These are phyloP conservation scores for Metschnikowia picachoensis DNA, from an alignment of 805 yeast genomes.

Conservation along the genomic window DNA sequence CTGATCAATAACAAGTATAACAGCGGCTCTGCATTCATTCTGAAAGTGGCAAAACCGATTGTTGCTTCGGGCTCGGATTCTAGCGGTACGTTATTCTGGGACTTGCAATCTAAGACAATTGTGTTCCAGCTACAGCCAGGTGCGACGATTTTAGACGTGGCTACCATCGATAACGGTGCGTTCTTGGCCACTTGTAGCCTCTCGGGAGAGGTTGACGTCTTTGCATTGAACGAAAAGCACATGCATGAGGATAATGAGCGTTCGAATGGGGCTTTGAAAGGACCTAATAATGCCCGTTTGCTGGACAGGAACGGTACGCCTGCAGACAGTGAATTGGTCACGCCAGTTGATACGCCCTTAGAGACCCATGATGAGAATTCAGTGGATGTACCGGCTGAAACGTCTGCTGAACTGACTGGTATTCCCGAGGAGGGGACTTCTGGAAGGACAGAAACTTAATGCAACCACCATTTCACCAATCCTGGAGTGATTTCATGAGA, in stretches of 20 bases:
- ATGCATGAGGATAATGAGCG: background rate
- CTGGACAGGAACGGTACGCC: background rate
- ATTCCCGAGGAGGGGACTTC: no score
- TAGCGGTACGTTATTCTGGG: slow-evolving; percentile 59
- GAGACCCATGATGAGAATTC: background rate
- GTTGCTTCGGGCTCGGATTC: slow-evolving; percentile 61
- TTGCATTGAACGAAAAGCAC: slow-evolving; percentile 8
- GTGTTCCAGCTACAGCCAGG: slow-evolving; percentile 24
- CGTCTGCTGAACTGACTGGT: background rate
- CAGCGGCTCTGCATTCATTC: slow-evolving; percentile 51
- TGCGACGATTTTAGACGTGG: slow-evolving; percentile 42
- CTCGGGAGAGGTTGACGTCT: slow-evolving; percentile 13
- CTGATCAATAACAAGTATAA: slow-evolving; percentile 49
- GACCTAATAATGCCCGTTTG: background rate
- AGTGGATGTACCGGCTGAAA: background rate
- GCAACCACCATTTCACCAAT: no score
- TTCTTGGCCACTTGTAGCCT: slow-evolving; percentile 28
- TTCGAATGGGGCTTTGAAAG: background rate
- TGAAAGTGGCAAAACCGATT: slow-evolving; percentile 30
- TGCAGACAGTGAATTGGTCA: background rate
- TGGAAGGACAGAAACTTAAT: no score
- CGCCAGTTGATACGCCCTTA: background rate
- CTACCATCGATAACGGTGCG: slow-evolving; percentile 33
- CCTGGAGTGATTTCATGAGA: no score
- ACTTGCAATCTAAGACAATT: slow-evolving; percentile 56